These are phyloP conservation scores for Beauveria pseudobassiana DNA, from an alignment of 2,329 filamentous ascomycete genomes.

Conservation along the genomic window DNA sequence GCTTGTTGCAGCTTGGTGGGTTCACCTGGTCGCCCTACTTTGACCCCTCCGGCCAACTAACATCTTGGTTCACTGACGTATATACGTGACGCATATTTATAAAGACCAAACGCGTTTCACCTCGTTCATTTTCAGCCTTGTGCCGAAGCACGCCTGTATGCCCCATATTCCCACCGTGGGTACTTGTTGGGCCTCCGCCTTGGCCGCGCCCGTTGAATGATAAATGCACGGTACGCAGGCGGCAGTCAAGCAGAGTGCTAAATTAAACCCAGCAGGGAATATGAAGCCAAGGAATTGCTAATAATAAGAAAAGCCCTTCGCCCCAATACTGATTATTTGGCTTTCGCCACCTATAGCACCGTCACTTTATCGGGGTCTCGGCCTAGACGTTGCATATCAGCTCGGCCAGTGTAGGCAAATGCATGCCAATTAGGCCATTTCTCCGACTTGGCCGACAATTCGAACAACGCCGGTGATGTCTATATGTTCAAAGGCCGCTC, in stretches of 20 bases:
- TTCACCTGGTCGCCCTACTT: background rate
- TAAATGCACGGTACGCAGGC: background rate
- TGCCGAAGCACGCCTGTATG: background rate
- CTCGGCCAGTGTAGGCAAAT: background rate
- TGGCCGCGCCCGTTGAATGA: background rate
- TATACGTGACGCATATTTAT: background rate
- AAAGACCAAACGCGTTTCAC: background rate
- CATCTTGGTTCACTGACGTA: background rate
- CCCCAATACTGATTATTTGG: background rate
- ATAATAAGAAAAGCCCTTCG: background rate
- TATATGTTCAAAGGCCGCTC: too few relatives aligned
- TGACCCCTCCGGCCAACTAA: background rate
- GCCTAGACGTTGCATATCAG: background rate
- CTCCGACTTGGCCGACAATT: background rate
- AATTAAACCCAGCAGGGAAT: background rate
- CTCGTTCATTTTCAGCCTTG: slow-evolving; percentile 1
- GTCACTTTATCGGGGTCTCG: background rate
- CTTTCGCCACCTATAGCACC: background rate
- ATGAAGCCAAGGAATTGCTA: background rate
- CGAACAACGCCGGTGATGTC: background rate
- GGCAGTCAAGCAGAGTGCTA: background rate
- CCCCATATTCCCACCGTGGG: background rate
- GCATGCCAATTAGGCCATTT: background rate
- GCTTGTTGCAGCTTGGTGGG: background rate
- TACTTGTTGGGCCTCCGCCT: background rate